Evolutionary conservation across 768 basidiomycete genomes (phyloP), one percentile per base, ranked within the genome.

Genomic region (Lanmaoa rubissima): DNA sequence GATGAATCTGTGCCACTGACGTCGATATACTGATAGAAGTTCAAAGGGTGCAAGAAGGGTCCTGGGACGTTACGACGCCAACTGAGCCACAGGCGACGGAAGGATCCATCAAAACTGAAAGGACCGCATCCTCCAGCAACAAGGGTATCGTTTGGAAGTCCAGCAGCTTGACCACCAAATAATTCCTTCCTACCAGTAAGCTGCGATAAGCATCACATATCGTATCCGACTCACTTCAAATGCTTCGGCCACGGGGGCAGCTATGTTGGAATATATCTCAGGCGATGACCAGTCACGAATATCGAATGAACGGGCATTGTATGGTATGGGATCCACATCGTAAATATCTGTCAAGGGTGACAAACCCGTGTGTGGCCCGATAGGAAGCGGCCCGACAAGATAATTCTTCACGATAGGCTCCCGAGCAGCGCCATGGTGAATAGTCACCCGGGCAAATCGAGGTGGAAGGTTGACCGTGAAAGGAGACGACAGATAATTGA

Each of bases 21-120:
- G 61, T 86, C 84, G 55, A 85, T 62, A 60, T 86, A 86, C 45
- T 78, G 76, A 66, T 79, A 84, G 64, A 85, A 79, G 58, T 77
- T 76, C 19, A 85, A 64, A 11, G 82, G 79, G 48, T 80, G 80
- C n/a, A 86, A 72, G 62, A 69, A 86, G 0, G 76, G 72, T 0
- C 82, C 83, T 5, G 84, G 74, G 1, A 72, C 65, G 60, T 80
- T 83, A 45, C 75, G 74, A 42, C 76, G 73, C 76, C 80, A 81
- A 13, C 74, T 73, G 31, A 82, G 58, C 84, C 83, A 84, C 34
- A 75, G 61, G 14, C 83, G 75, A 47, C 85, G 76, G 75, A 83
- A 86, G 14, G 75, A 71, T 8, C 85, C 85, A 60, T 86, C 85
- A 60, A 80, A 85, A 49, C 80, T 80, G 65, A 82, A 78, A 2